Percentiles rank a stretch among this genome's conserved stretches.
These are phyloP conservation scores for Pseudoperonospora humuli DNA, from an alignment of 352 stramenopile genomes.

Conservation along the genomic window DNA sequence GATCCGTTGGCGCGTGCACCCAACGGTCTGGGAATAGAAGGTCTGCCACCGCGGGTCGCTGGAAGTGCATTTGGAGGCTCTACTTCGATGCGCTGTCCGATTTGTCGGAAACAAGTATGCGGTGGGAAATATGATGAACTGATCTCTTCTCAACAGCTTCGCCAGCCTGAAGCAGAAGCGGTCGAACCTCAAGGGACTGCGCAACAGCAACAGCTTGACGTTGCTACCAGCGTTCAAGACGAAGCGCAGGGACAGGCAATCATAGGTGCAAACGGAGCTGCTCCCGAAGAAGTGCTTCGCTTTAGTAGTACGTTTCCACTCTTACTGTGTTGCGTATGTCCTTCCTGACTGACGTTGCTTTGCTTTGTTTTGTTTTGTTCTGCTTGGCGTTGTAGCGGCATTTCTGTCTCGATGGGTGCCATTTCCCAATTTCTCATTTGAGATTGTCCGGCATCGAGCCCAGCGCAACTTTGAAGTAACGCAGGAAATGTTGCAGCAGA, in stretches of 20 bases:
- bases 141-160: not conserved
- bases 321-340: not conserved
- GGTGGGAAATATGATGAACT: conserved; percentile 24
- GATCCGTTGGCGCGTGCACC: conserved; percentile 21
- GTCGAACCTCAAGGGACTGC: conserved; percentile 1
- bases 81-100: conserved; percentile 42
- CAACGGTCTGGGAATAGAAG: conserved; percentile 32
- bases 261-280: conserved; percentile 4
- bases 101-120: conserved; percentile 58
- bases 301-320: conserved; percentile 59
- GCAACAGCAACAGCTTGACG: conserved; percentile 4
- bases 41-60: conserved; percentile 1
- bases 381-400: conserved; percentile 31
- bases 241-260: conserved; percentile 5
- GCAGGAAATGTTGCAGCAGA: conserved; percentile 62
- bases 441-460: conserved; percentile 54
- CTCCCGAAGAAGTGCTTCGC: conserved; percentile 51
- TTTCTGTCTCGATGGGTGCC: conserved; percentile 64
- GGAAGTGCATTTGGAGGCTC: conserved; percentile 5
- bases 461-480: conserved; percentile 41
- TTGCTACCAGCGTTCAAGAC: conserved; percentile 4
- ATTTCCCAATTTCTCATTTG: conserved; percentile 67
- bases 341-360: conserved; percentile 8
- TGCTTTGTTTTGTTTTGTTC: too few species aligned
- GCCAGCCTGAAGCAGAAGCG: conserved; percentile 13